Percentiles rank a stretch among this genome's conserved stretches.
Evolutionary conservation across 2,329 filamentous ascomycete genomes (phyloP).

Genomic region (Talaromyces sp.): DNA sequence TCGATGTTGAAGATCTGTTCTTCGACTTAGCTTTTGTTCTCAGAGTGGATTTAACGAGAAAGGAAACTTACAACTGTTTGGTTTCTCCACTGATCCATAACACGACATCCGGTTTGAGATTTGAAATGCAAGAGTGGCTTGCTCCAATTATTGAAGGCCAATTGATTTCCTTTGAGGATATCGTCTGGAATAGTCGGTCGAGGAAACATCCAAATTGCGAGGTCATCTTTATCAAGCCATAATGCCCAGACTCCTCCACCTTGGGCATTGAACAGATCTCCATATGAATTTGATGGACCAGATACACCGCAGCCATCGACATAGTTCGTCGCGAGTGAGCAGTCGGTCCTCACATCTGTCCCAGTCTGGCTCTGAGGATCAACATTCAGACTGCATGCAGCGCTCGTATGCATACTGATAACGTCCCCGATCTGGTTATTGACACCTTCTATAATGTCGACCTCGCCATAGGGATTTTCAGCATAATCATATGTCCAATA

Average conservation of each 20-base stretch:
- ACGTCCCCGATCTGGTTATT: constrained; percentile 60
- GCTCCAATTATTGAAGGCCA: constrained; percentile 67
- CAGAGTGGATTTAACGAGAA: not conserved
- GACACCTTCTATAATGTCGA: constrained; percentile 78
- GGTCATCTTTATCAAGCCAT: constrained; percentile 70
- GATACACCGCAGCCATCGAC: constrained; percentile 63
- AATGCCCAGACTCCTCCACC: constrained; percentile 71
- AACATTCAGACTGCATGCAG: constrained; percentile 58
- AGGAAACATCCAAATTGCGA: constrained; percentile 81
- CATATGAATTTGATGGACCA: constrained; percentile 55
- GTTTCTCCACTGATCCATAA: constrained; percentile 66
- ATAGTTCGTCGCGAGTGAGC: constrained; percentile 50
- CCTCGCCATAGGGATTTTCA: constrained; percentile 58
- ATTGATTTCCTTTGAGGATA: constrained; percentile 54
- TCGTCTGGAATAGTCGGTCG: constrained; percentile 65
- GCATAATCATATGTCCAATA: constrained; percentile 40
- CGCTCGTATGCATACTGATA: constrained; percentile 66
- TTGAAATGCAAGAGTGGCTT: constrained; percentile 53
- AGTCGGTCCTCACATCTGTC: constrained; percentile 55
- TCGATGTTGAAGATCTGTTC: constrained; percentile 64
- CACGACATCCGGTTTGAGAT: constrained; percentile 66
- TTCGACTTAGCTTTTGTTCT: constrained; percentile 11
- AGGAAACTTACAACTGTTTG: constrained; percentile 61
- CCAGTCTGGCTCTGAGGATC: constrained; percentile 49
- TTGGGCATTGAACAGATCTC: constrained; percentile 67